Base-by-base conservation (phyloP, 805 yeast species). In the Saturnispora ahearnii region DNA sequence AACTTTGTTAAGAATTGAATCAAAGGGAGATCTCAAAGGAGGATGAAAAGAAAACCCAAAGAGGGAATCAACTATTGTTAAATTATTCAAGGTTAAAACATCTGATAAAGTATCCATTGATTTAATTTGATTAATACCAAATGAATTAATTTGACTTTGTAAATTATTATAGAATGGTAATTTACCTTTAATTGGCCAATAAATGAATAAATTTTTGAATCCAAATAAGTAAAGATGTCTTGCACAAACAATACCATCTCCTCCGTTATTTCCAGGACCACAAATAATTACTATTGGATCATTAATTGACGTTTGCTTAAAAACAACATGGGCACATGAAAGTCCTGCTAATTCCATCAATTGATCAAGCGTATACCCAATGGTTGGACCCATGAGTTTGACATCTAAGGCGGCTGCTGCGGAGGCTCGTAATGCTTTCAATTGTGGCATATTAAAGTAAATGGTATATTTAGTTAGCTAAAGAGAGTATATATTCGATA, bases 261-360 rank as follows among this genome's bases (percentile, higher is more conserved):
- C 99, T 1, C 96, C 91, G 61, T 93, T 93, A 61, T 93, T 93
- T 1, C 99, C 99, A 0, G 98, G 98, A 0, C 99, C 99, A 10
- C 83, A 88, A 5, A 93, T 70, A 1, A 93, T 76, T 5, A 52
- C 21, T 40, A 90, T 68, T 24, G 37, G 31, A n/a, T 47, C 18
- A 1, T 89, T 82, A 10, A 65, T 69, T 36, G 70, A 65, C 3
- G 49, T 24, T 1, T 81, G 81, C 2, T 95, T 95, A 60, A 78
- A 80, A 3, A 90, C 76, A 0, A 95, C 87, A 59, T 88, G 87
- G 5, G 99, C 97, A 9, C 91, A 97, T 2, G 96, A 81, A 29
- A 90, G 73, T 0, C 99, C 99, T 0, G 99, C 99, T 41, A 93
- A 72, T 66, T 93, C 99, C 99, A 93, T 93, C 62, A 87, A 66